phyloP scores from a whole-genome alignment of 208 protist species.

The Acanthamoeba rhysodes region DNA sequence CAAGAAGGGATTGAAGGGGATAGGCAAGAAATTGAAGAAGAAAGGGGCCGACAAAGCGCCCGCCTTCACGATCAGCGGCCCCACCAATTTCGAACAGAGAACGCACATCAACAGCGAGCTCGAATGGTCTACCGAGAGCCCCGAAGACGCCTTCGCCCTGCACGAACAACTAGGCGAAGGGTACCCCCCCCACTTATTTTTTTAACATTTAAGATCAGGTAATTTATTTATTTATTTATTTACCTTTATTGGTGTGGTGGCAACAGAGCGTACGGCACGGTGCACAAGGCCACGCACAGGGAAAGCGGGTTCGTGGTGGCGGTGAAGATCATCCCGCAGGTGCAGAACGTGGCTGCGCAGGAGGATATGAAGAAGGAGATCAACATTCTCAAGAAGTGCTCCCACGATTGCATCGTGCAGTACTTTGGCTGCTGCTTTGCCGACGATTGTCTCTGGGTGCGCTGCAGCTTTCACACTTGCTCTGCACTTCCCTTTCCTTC shows the following conservation, averaged over 20 bases:
- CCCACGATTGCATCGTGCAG: conserved; percentile 49
- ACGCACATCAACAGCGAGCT: neutral
- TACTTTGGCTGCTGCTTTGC: neutral
- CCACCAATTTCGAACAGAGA: conserved; percentile 32
- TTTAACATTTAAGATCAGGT: neutral
- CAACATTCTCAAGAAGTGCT: conserved; percentile 62
- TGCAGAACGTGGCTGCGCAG: neutral
- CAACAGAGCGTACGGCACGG: conserved; percentile 17
- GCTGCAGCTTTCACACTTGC: neutral
- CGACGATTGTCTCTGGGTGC: conserved; percentile 16
- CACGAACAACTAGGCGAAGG: conserved; percentile 40
- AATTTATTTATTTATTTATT: neutral
- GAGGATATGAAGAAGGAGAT: conserved; percentile 53
- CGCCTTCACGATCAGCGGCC: neutral
- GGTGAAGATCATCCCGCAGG: conserved; percentile 34
- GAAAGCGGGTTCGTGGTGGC: conserved; percentile 37
- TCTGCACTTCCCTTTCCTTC: neutral
- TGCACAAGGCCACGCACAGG: neutral
- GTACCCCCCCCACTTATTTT: neutral
- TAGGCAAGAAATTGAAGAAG: neutral
- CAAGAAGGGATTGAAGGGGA: neutral
- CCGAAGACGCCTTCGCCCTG: neutral
- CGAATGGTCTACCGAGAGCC: conserved; percentile 6
- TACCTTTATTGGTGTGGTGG: neutral
- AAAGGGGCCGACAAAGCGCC: neutral